A percentile compares a stretch with the other conserved stretches of the same genome.
phyloP scores from a whole-genome alignment of 108 stramenopile species.

The Skeletonema grethae region DNA sequence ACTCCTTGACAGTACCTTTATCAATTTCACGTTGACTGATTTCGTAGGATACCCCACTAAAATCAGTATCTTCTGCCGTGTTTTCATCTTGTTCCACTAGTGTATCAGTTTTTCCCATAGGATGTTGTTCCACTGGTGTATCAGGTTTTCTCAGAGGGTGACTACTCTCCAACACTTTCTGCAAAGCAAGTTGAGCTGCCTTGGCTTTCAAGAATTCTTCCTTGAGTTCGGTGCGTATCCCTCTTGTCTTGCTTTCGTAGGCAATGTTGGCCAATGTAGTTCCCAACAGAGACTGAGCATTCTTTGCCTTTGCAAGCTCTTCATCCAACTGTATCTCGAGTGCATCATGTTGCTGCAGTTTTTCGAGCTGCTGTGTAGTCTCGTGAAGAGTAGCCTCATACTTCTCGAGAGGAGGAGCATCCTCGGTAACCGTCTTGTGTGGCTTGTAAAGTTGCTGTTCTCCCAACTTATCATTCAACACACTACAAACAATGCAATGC shows the following conservation, averaged over 20 bases:
- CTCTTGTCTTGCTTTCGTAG: background rate
- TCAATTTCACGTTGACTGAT: conserved; percentile 50
- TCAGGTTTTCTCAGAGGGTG: background rate
- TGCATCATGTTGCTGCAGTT: background rate
- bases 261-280: conserved; percentile 1
- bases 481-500: conserved; percentile 29
- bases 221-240: conserved; percentile 1
- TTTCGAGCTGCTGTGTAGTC: conserved; percentile 3
- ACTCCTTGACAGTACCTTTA: conserved; percentile 40
- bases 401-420: background rate
- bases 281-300: conserved; percentile 16
- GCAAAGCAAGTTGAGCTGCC: conserved; percentile 11
- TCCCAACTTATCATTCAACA: background rate
- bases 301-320: conserved; percentile 32
- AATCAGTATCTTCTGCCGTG: background rate
- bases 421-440: background rate
- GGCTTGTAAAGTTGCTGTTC: background rate
- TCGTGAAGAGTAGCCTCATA: background rate
- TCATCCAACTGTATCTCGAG: conserved; percentile 25
- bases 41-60: conserved; percentile 19
- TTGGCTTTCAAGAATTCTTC: conserved; percentile 21
- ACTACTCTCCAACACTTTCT: conserved; percentile 25
- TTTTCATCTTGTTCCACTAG: conserved; percentile 1
- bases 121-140: conserved; percentile 1
- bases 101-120: background rate